A percentile compares a stretch with the other conserved stretches of the same genome.
phyloP scores from a whole-genome alignment of 208 protist species.

The Endotrypanum monterogeii region DNA sequence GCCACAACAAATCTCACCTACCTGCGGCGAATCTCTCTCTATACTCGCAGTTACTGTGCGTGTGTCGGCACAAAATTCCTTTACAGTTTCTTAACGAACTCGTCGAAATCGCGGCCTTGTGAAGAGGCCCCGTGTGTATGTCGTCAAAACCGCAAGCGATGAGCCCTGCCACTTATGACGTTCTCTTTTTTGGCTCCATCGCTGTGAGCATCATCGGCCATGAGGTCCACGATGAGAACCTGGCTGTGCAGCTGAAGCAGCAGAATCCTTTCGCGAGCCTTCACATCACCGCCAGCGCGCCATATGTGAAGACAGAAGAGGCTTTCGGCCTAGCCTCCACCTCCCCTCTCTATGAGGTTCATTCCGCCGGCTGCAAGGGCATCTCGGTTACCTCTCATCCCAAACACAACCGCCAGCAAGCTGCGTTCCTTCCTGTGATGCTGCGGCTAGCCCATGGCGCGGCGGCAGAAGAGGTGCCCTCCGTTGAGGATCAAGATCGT shows the following conservation, averaged over 20 bases:
- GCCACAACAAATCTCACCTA: neutral
- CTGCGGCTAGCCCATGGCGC: slow-evolving; percentile 46
- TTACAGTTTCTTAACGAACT: neutral
- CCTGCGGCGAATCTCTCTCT: neutral
- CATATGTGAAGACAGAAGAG: slow-evolving; percentile 39
- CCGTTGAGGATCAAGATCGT: slow-evolving; percentile 22
- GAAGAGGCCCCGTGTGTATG: neutral
- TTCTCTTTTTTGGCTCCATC: slow-evolving; percentile 73
- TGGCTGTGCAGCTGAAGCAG: slow-evolving; percentile 37
- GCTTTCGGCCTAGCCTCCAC: slow-evolving; percentile 40
- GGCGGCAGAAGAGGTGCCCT: slow-evolving; percentile 21
- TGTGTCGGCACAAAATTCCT: no score
- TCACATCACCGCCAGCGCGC: slow-evolving; percentile 32
- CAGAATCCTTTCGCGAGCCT: slow-evolving; percentile 41
- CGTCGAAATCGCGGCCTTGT: neutral
- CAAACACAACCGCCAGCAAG: slow-evolving; percentile 28
- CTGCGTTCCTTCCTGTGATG: slow-evolving; percentile 60
- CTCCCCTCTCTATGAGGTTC: slow-evolving; percentile 40
- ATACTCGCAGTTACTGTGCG: neutral
- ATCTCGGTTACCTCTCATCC: slow-evolving; percentile 5
- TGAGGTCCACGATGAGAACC: slow-evolving; percentile 40
- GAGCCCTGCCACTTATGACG: slow-evolving; percentile 27
- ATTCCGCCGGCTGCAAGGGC: neutral
- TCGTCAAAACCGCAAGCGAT: neutral
- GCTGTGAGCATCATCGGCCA: slow-evolving; percentile 52